Conservation (phyloP, 306 rosid species). For the Sicyos baderoa region DNA sequence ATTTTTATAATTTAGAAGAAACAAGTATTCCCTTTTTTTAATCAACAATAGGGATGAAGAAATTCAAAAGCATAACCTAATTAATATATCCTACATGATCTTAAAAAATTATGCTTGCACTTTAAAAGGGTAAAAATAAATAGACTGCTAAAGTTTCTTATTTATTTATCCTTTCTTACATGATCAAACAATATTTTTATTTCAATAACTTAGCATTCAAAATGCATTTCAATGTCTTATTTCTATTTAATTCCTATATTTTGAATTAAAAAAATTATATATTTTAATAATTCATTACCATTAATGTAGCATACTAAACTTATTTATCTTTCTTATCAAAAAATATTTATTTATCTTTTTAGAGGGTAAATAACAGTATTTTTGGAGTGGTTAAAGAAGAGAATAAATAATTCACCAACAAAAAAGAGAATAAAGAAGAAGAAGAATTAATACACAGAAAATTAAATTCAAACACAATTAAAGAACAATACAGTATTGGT, state of each 20-base stretch:
- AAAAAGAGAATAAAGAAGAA: conserved; percentile 4
- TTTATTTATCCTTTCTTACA: too few relatives aligned
- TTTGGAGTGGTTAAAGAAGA: conserved; percentile 3
- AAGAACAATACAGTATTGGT: not conserved
- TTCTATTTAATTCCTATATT: too few relatives aligned
- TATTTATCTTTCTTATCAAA: not conserved
- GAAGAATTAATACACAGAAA: conserved; percentile 14
- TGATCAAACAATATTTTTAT: too few relatives aligned
- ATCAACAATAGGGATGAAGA: too few relatives aligned
- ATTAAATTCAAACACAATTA: conserved; percentile 5
- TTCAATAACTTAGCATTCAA: too few relatives aligned
- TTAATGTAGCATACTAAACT: not conserved
- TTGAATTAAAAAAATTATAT: too few relatives aligned
- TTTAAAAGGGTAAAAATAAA: too few relatives aligned
- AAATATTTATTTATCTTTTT: not conserved
- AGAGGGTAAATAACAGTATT: not conserved
- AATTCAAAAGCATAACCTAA: too few relatives aligned
- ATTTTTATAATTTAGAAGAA: not conserved
- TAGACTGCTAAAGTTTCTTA: too few relatives aligned
- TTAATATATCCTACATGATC: too few relatives aligned
- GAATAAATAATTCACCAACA: not conserved
- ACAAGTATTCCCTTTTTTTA: not conserved
- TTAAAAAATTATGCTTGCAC: too few relatives aligned
- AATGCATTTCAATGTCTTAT: too few relatives aligned
- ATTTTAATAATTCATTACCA: not conserved